Evolutionary conservation across 139 green algal species (phyloP).

Genomic region (Edaphochlamys debaryana): DNA sequence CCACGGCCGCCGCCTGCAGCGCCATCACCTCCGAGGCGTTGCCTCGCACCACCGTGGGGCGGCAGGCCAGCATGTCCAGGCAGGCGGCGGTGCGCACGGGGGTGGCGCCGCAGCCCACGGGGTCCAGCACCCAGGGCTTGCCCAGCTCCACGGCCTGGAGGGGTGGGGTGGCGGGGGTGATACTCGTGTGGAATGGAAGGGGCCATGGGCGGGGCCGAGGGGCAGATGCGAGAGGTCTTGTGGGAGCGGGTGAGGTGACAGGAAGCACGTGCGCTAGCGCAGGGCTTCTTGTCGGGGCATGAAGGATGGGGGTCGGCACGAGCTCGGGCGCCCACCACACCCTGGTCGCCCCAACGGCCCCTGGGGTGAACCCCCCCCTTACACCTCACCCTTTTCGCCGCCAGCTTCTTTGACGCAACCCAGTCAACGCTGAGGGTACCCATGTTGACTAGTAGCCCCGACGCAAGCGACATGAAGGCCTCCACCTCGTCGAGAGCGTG

Average conservation of each 20-base stretch:
- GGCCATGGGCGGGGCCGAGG: no score
- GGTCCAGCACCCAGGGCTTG: slow-evolving; percentile 89
- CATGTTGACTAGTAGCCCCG: slow-evolving; percentile 84
- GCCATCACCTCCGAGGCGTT: slow-evolving; percentile 85
- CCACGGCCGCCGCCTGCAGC: slow-evolving; percentile 63
- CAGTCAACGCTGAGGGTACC: slow-evolving; percentile 75
- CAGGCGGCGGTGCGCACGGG: slow-evolving; percentile 68
- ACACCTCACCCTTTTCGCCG: slow-evolving; percentile 54
- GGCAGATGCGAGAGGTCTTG: neutral
- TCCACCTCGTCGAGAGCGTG: slow-evolving; percentile 77
- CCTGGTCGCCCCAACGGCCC: no score
- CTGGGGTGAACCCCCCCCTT: no score
- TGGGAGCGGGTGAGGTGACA: no score
- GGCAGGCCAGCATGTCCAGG: slow-evolving; percentile 62
- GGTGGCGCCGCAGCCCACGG: slow-evolving; percentile 83
- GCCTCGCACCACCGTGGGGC: slow-evolving; percentile 77
- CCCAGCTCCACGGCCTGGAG: slow-evolving; percentile 52
- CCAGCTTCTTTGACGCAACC: slow-evolving; percentile 73
- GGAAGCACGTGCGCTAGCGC: no score
- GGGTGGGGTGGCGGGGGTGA: neutral
- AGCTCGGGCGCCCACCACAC: no score
- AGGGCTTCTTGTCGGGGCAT: no score
- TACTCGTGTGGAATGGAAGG: neutral
- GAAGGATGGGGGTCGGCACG: no score
- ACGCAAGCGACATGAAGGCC: slow-evolving; percentile 70